Conservation (phyloP, 805 yeast genomes). For the Ogataea zsoltii region DNA sequence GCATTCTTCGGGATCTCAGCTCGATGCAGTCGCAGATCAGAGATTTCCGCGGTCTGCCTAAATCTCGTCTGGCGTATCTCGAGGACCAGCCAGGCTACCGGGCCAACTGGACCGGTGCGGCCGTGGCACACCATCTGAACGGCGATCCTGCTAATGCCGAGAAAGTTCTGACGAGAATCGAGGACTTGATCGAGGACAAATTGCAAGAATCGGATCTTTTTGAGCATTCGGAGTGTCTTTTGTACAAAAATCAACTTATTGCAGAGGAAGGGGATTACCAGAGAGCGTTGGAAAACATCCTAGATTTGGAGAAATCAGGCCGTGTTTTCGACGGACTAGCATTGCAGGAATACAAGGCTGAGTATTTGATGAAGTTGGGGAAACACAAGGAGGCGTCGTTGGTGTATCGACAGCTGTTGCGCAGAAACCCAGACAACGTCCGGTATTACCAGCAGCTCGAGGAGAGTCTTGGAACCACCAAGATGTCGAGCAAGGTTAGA, state of each 20-base stretch:
- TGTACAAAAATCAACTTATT: constrained; percentile 71
- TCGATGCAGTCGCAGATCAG: constrained; percentile 78
- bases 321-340: constrained; percentile 58
- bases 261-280: constrained; percentile 61
- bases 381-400: constrained; percentile 62
- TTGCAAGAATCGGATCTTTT: constrained; percentile 63
- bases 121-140: constrained; percentile 79
- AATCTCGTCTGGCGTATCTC: constrained; percentile 66
- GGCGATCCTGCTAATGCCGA: constrained; percentile 69
- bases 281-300: constrained; percentile 62
- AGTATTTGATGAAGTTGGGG: constrained; percentile 59
- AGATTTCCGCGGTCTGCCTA: constrained; percentile 62
- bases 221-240: constrained; percentile 79
- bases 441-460: constrained; percentile 70
- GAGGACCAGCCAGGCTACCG: constrained; percentile 78
- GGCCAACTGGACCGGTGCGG: constrained; percentile 88
- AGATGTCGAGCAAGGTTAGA: constrained; percentile 49
- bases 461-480: constrained; percentile 53
- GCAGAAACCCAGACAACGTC: constrained; percentile 82
- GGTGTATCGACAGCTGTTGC: constrained; percentile 65
- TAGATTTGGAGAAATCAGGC: constrained; percentile 50
- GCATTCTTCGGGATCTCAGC: constrained; percentile 79
- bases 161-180: constrained; percentile 71
- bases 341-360: constrained; percentile 66
- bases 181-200: constrained; percentile 68